Conservation (phyloP, 805 yeast species). For the Jamesozyma lodderae region DNA sequence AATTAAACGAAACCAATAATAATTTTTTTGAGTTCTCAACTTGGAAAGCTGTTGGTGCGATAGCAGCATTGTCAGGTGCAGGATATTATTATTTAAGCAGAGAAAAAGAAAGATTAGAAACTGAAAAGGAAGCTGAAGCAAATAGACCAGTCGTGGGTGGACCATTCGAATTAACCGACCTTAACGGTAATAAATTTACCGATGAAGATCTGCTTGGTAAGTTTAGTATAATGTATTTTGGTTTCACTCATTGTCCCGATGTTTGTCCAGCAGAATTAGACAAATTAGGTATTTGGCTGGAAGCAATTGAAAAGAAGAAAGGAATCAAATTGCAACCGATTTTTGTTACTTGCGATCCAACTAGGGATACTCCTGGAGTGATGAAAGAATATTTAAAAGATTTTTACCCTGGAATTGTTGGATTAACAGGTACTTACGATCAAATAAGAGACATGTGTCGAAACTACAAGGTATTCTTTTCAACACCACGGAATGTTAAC, state of each 20-base stretch:
- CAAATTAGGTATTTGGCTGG: slow-evolving; percentile 61
- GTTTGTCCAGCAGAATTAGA: slow-evolving; percentile 97
- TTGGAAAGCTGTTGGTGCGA: slow-evolving; percentile 69
- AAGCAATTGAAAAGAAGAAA: slow-evolving; percentile 51
- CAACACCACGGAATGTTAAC: slow-evolving; percentile 85
- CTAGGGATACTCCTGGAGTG: slow-evolving; percentile 81
- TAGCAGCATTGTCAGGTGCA: slow-evolving; percentile 56
- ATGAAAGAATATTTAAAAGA: slow-evolving; percentile 72
- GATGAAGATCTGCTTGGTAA: slow-evolving; percentile 65
- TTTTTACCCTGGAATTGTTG: slow-evolving; percentile 81
- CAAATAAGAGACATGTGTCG: slow-evolving; percentile 77
- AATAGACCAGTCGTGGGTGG: slow-evolving; percentile 80
- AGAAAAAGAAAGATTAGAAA: slow-evolving; percentile 66
- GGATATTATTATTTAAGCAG: slow-evolving; percentile 57
- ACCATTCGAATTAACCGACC: slow-evolving; percentile 64
- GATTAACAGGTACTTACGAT: slow-evolving; percentile 86
- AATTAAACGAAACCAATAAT: neutral
- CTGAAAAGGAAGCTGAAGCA: slow-evolving; percentile 73
- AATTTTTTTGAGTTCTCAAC: slow-evolving; percentile 46
- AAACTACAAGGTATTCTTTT: slow-evolving; percentile 87
- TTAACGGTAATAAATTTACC: slow-evolving; percentile 64
- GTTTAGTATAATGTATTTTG: slow-evolving; percentile 80
- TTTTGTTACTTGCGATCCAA: slow-evolving; percentile 94
- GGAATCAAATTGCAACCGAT: slow-evolving; percentile 58
- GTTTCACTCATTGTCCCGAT: slow-evolving; percentile 96